phyloP scores from a whole-genome alignment of 352 stramenopile genomes.

The Pythium diclinum region DNA sequence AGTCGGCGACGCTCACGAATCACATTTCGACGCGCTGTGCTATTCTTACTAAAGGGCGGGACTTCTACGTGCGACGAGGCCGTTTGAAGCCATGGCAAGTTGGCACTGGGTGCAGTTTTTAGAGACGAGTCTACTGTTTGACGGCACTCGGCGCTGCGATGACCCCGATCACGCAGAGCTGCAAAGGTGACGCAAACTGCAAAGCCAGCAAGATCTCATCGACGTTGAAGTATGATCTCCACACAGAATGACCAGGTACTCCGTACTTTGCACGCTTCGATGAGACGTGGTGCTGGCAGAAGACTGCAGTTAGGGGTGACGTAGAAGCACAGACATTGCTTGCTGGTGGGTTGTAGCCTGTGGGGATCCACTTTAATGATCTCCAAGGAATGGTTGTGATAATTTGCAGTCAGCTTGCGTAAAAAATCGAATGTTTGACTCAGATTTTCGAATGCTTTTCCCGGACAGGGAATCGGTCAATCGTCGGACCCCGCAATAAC shows the following conservation, averaged over 20 bases:
- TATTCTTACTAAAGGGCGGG: not conserved
- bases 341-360: too few species aligned
- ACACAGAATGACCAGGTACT: not conserved
- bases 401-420: too few species aligned
- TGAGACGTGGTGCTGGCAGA: too few species aligned
- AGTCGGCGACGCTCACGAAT: not conserved
- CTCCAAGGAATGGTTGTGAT: too few species aligned
- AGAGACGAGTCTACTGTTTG: not conserved
- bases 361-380: too few species aligned
- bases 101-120: not conserved
- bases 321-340: too few species aligned
- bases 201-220: not conserved
- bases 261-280: too few species aligned
- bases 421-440: constrained; percentile 4
- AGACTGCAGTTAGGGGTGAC: too few species aligned
- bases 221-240: not conserved
- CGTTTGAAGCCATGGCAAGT: not conserved
- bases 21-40: not conserved
- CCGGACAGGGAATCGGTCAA: too few species aligned
- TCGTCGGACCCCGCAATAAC: too few species aligned
- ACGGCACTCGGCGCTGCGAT: not conserved
- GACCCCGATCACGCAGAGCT: not conserved
- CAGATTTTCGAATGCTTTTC: not conserved
- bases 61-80: not conserved
- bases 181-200: not conserved